Evolutionary conservation across 257 asterid species (phyloP), one percentile per base, ranked within the genome.

Genomic region (Petrea volubilis): DNA sequence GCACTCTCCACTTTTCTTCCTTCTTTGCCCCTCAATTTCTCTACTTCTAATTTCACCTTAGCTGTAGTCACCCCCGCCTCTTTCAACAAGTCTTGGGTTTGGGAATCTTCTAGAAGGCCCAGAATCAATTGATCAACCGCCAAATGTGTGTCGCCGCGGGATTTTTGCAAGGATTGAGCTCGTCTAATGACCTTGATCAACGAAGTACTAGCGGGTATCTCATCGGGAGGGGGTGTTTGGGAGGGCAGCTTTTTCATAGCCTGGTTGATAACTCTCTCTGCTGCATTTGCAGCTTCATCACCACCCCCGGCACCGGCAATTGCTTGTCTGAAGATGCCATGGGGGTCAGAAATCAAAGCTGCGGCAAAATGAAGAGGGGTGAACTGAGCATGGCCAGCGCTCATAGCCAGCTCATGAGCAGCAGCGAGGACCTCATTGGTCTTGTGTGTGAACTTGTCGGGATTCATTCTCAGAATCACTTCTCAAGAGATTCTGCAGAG

Each of bases 401-500:
- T 80, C 81, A 77, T 68, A 0, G 96, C 93, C n/a, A 83, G 81
- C 62, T 80, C 90, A 50, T 89, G 91, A 36, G 96, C 90, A 12
- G 74, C 83, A 13, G 88, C 90, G 9, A 89, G 80, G 27, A 89
- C 77, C 64, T 88, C 93, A 41, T 86, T 88, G 1, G 91, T 86
- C 81, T 88, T 88, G 86, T 89, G 88, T 12, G 96, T 89, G 65
- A 89, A 87, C 34, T 82, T 89, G 4, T 87, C 96, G 1, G 96
- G 94, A 83, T 89, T 89, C 96, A 89, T 87, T 56, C 12, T 51
- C 1, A 43, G 2, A 2, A 8, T 7, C 13, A 10, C n/a, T 50
- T 12, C 56, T 34, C 1, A 51, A 34, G 6, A 15, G 6, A 53
- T 46, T 28, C 85, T 78, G 83, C 31, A 11, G 8, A 20, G 12